Evolutionary conservation across 2,329 filamentous ascomycete genomes (phyloP).

Genomic region (Chrysosporium keratinophilum): DNA sequence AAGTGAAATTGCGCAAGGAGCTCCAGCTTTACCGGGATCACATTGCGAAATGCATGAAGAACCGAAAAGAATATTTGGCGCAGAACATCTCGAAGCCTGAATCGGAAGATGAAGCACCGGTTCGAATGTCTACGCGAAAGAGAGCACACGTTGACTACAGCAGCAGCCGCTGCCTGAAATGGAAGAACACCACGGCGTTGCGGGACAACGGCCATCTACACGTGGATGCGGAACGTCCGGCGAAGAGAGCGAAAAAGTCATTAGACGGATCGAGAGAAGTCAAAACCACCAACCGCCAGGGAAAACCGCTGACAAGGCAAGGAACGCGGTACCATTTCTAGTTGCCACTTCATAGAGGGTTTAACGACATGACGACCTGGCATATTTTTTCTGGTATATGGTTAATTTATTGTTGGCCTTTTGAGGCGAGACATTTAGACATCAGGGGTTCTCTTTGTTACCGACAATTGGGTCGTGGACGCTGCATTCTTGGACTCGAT

Average conservation of each 20-base stretch:
- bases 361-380: constrained; percentile 7
- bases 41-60: constrained; percentile 70
- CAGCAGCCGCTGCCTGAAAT: constrained; percentile 45
- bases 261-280: constrained; percentile 32
- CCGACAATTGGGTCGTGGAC: background rate
- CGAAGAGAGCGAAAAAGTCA: constrained; percentile 40
- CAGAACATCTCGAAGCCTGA: constrained; percentile 42
- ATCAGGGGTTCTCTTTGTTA: background rate
- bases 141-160: constrained; percentile 49
- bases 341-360: background rate
- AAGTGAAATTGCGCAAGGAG: constrained; percentile 80
- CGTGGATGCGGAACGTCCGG: constrained; percentile 45
- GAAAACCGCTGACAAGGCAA: constrained; percentile 43
- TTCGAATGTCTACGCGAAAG: constrained; percentile 52
- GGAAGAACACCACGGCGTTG: constrained; percentile 54
- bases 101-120: constrained; percentile 40
- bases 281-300: constrained; percentile 38
- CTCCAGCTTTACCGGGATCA: constrained; percentile 63
- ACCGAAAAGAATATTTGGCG: constrained; percentile 61
- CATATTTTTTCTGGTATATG: constrained; percentile 4
- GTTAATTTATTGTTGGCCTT: background rate
- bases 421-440: background rate
- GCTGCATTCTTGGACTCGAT: background rate
- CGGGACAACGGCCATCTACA: constrained; percentile 51
- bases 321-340: constrained; percentile 41